A percentile compares a stretch with the other conserved stretches of the same genome.
These are phyloP conservation scores for Aspergillus quadrilineatus DNA, from an alignment of 2,329 filamentous ascomycete genomes.

Conservation along the genomic window DNA sequence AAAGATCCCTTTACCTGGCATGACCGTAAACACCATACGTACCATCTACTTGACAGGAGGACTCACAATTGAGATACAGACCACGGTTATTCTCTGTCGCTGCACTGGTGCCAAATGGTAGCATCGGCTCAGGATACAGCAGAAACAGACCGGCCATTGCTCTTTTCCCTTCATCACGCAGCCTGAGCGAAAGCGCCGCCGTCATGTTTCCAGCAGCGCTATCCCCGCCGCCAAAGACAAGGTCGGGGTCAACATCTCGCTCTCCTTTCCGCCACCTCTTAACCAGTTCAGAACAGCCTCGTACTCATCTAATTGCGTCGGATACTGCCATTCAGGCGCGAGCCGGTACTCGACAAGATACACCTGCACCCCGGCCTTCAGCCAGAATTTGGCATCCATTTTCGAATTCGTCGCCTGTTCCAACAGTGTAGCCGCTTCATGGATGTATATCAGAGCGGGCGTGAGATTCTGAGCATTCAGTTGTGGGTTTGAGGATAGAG, in stretches of 20 bases:
- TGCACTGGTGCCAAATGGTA: conserved; percentile 34
- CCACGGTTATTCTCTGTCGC: conserved; percentile 35
- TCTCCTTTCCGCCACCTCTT: conserved; percentile 22
- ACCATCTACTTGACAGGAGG: neutral
- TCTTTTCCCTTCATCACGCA: conserved; percentile 25
- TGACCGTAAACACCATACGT: neutral
- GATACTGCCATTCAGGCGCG: conserved; percentile 34
- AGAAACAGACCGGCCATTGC: conserved; percentile 32
- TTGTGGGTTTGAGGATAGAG: neutral
- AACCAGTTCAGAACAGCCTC: conserved; percentile 25
- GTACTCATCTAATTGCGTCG: conserved; percentile 37
- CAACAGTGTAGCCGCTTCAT: conserved; percentile 41
- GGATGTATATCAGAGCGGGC: conserved; percentile 39
- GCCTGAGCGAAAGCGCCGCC: conserved; percentile 28
- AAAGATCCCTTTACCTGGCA: conserved; percentile 34
- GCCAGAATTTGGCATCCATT: conserved; percentile 35
- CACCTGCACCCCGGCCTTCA: conserved; percentile 26
- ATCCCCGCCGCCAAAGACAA: conserved; percentile 35
- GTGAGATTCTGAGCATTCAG: neutral
- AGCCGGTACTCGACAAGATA: conserved; percentile 38
- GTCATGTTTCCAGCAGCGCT: conserved; percentile 41
- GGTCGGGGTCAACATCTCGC: conserved; percentile 27
- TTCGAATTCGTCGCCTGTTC: conserved; percentile 41
- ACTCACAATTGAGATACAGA: conserved; percentile 33
- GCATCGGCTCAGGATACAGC: conserved; percentile 36